Base-by-base conservation (phyloP, 192 early-diverging fungal genomes). In the Entomortierella lignicola region DNA sequence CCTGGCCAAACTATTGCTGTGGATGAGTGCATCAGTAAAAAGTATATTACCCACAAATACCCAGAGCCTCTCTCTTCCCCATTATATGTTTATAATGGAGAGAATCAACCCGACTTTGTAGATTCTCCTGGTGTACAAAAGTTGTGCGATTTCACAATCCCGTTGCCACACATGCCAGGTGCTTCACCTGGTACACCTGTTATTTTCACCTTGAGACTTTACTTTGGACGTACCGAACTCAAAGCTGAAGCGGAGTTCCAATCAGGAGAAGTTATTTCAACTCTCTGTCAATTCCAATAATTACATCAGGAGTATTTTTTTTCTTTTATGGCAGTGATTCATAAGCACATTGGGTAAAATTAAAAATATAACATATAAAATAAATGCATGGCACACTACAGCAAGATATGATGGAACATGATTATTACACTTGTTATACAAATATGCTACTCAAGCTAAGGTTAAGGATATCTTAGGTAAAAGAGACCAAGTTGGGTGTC, bases 1-100 rank as follows among this genome's bases (percentile, higher is more conserved):
- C 74, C 74, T 27, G 74, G 74, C 7, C 74, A 77, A 41, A 73
- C 82, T 8, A 82, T 87, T 47, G 75, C 85, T 50, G 84, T 82
- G 23, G 81, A 87, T 59, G 84, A 87, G 37, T 83, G 82, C 30
- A 80, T 87, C 31, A 84, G 82, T 58, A 87, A 87, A 77, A 87
- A 87, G 60, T 87, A 85, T 48, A 77, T 87, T 26, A 87, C 74
- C 0, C 74, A 77, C 74, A 77, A 77, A 61, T 77, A 77, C 74
- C 74, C 74, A 13, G 74, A 77, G 27, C 74, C 74, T 15, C 30
- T 77, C 37, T 77, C 74, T 0, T 77, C 74, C 8, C 74, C 74
- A 8, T 55, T 77, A 1, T 77, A 69, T 51, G 74, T 77, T 25
- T 77, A 69, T 30, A 77, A 77, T 23, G 74, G 74, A 30, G 74